phyloP scores from a whole-genome alignment of 1,284 basidiomycete genomes.

The Phellopilus nigrolimitatus region DNA sequence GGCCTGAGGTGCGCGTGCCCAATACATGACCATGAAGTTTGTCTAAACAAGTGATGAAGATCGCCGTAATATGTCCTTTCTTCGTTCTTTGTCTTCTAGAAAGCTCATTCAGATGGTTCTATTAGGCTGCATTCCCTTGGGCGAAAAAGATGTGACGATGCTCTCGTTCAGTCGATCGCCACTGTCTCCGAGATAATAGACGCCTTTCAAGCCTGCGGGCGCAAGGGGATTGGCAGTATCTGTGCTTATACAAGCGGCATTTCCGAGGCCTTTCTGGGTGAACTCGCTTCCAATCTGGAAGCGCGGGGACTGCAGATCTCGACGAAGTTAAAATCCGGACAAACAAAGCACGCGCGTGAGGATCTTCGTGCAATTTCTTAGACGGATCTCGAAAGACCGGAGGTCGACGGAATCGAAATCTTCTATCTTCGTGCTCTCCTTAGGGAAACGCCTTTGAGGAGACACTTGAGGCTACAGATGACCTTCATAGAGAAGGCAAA shows the following conservation, averaged over 20 bases:
- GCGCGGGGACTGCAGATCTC: neutral
- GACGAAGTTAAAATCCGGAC: neutral
- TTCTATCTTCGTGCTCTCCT: constrained; percentile 55
- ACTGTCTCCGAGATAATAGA: neutral
- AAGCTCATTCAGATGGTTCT: no score
- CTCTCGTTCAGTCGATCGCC: neutral
- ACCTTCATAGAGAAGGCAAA: constrained; percentile 43
- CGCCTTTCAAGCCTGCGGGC: neutral
- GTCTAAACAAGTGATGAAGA: no score
- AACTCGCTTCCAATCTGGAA: neutral
- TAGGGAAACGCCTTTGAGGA: constrained; percentile 41
- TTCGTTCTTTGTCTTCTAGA: no score
- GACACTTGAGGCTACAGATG: constrained; percentile 44
- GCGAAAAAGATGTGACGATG: neutral
- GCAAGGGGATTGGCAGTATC: neutral
- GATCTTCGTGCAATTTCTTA: neutral
- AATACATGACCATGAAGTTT: no score
- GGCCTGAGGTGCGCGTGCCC: no score
- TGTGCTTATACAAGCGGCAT: neutral
- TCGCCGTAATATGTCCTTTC: no score
- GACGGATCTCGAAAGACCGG: neutral
- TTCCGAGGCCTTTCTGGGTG: neutral
- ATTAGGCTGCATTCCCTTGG: constrained; percentile 3
- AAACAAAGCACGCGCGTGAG: neutral
- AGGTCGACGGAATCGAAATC: constrained; percentile 34